Evolutionary conservation across 2,329 filamentous ascomycete genomes (phyloP).

Genomic region (Xylaria sp.): DNA sequence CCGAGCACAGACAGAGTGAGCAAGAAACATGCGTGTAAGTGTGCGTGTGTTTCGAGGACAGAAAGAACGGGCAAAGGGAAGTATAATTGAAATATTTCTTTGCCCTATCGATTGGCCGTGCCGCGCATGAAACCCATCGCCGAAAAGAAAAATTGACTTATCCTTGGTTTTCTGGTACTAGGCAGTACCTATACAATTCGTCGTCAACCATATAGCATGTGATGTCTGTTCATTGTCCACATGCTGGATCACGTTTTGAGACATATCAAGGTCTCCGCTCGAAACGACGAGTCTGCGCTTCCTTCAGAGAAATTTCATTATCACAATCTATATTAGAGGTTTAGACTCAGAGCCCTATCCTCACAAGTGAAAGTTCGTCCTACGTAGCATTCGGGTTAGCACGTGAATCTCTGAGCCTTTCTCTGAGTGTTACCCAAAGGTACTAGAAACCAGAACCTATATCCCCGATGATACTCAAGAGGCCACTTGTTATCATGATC

Average conservation of each 20-base stretch:
- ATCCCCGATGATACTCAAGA: not conserved
- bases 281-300: not conserved
- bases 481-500: not conserved
- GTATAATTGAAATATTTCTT: too few species aligned
- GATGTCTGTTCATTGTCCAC: not conserved
- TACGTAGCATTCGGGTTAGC: too few species aligned
- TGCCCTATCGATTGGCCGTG: too few species aligned
- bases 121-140: too few species aligned
- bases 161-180: not conserved
- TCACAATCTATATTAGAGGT: not conserved
- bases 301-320: not conserved
- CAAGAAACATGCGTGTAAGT: too few species aligned
- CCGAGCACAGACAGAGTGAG: too few species aligned
- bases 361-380: not conserved
- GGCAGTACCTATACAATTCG: not conserved
- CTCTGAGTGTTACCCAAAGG: not conserved
- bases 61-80: too few species aligned
- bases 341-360: not conserved
- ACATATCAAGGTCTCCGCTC: not conserved
- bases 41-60: too few species aligned
- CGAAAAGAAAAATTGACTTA: too few species aligned
- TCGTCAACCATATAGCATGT: not conserved
- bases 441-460: not conserved
- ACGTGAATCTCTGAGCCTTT: not conserved
- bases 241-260: not conserved